phyloP scores from a whole-genome alignment of 1,139 yeast genomes.

The Zygosaccharomyces sapae region DNA sequence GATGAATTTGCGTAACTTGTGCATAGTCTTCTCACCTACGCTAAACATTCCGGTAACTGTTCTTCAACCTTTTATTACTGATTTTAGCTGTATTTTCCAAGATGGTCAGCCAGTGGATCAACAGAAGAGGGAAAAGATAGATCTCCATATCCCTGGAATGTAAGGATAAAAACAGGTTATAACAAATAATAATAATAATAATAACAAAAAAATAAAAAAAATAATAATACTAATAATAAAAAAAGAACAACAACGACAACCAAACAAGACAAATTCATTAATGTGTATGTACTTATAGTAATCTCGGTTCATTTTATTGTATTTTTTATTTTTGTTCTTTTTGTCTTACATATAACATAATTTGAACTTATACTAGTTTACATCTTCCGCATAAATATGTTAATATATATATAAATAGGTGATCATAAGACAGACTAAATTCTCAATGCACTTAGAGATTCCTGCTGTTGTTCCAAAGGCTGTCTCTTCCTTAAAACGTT shows the following conservation, averaged over 20 bases:
- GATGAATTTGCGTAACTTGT: slow-evolving; percentile 75
- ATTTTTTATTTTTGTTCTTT: background rate
- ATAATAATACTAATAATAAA: no score
- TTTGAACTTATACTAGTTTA: background rate
- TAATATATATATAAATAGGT: background rate
- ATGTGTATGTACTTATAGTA: no score
- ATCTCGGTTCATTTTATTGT: no score
- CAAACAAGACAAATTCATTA: no score
- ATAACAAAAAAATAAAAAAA: no score
- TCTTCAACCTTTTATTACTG: slow-evolving; percentile 57
- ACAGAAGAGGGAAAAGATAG: slow-evolving; percentile 36
- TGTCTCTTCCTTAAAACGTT: slow-evolving; percentile 75
- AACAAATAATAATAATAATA: background rate
- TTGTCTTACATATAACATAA: background rate
- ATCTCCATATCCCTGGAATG: slow-evolving; percentile 38
- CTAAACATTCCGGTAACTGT: slow-evolving; percentile 66
- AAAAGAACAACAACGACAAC: no score
- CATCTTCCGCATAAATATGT: background rate
- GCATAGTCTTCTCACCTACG: slow-evolving; percentile 86
- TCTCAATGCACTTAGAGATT: background rate
- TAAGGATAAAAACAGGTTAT: slow-evolving; percentile 5
- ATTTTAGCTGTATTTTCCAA: slow-evolving; percentile 62
- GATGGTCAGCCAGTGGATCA: slow-evolving; percentile 42
- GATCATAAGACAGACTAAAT: background rate
- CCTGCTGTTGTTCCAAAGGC: slow-evolving; percentile 7